phyloP scores from a whole-genome alignment of 768 basidiomycete species.

The Boletus subcaerulescens region DNA sequence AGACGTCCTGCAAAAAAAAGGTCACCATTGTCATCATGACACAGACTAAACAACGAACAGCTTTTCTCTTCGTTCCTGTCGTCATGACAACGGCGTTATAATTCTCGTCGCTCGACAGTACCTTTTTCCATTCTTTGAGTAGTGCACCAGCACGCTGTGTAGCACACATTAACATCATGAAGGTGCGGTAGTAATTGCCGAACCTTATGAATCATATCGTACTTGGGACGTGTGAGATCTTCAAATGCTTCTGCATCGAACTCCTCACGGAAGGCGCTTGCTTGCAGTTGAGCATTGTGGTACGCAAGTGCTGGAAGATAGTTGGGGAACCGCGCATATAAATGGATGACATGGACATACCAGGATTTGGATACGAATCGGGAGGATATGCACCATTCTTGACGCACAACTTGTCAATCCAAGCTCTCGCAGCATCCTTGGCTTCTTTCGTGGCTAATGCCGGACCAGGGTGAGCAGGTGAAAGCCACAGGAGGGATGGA shows the following conservation, averaged over 20 bases:
- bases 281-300: conserved; percentile 88
- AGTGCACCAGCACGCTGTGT: conserved; percentile 62
- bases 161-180: not conserved
- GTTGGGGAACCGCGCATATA: not conserved
- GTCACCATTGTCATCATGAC: not conserved
- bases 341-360: conserved; percentile 41
- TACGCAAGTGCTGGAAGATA: conserved; percentile 55
- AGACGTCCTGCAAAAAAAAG: conserved; percentile 46
- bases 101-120: conserved; percentile 60
- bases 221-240: conserved; percentile 78
- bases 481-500: not conserved
- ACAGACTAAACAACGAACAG: conserved; percentile 42
- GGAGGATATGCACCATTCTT: conserved; percentile 83
- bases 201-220: conserved; percentile 78
- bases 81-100: conserved; percentile 47
- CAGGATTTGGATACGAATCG: conserved; percentile 87
- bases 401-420: conserved; percentile 77
- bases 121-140: conserved; percentile 69
- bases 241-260: conserved; percentile 76
- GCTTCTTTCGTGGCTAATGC: conserved; percentile 63
- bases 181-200: conserved; percentile 3
- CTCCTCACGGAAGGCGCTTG: conserved; percentile 88
- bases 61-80: conserved; percentile 66
- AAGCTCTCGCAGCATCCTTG: conserved; percentile 61
- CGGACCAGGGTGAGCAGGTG: conserved; percentile 1